Evolutionary conservation across 1,139 yeast species (phyloP), one percentile per base, ranked within the genome.

Genomic region (Eremothecium coryli): DNA sequence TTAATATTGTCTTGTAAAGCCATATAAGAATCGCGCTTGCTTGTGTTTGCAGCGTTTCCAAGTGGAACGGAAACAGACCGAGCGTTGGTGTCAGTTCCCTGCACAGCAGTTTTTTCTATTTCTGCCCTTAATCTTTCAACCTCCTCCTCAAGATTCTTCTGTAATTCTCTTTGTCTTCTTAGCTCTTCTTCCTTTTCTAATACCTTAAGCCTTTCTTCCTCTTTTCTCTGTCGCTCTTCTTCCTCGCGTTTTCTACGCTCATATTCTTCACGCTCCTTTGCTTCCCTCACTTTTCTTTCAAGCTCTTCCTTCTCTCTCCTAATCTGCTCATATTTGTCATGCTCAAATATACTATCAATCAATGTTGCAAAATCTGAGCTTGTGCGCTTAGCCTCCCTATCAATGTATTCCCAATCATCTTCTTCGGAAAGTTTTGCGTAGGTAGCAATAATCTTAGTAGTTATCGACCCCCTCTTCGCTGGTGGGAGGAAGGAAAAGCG

Each of bases 321-420:
- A 3, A 57, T 62, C 47, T 71, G 76, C 42, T 75, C 82, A 38
- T 70, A 73, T 46, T 69, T 70, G 44, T 73, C 73, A 50, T 74
- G 73, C 44, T 73, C 79, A 60, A 80, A 80, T 40, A 80, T 73
- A 54, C 74, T 76, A 58, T 80, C 88, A 64, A 85, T 78, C 32
- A 80, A 63, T 4, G 80, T 70, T 8, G 86, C 90, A 62, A 80
- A 80, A 38, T 82, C 81, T 9, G 84, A 77, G 23, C 84, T 75
- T 2, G 86, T 77, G 58, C 90, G 68, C 59, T 73, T 78, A 12
- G 85, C 76, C 54, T 76, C 84, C 48, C 73, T 75, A 46, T 78
- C 82, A 61, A 78, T 71, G 46, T 73, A 73, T 49, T 76, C 81
- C 76, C 84, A 73, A 40, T 75, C 81, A 31, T 71, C 66, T 41